phyloP scores from a whole-genome alignment of 768 basidiomycete genomes.

The Lentinula lateritia region DNA sequence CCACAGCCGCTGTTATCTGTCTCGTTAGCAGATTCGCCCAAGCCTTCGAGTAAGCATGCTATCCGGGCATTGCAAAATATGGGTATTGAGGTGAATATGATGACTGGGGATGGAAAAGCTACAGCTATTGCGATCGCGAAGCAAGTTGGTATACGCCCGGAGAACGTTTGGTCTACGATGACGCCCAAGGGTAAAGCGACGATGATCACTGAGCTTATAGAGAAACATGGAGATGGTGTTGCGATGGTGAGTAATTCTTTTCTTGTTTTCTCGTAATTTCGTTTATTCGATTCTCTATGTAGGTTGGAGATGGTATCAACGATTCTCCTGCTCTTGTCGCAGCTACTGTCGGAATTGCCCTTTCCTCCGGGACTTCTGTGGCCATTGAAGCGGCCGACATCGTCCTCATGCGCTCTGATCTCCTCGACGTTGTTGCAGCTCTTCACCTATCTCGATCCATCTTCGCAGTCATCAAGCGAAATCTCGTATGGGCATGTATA shows the following conservation, averaged over 20 bases:
- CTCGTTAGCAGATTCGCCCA: constrained; percentile 83
- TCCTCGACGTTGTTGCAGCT: constrained; percentile 96
- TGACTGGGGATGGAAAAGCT: constrained; percentile 86
- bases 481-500: constrained; percentile 93
- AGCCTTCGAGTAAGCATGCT: constrained; percentile 78
- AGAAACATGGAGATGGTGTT: constrained; percentile 64
- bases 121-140: constrained; percentile 88
- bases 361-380: constrained; percentile 94
- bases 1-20: constrained; percentile 70
- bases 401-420: constrained; percentile 94
- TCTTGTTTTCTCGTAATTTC: background rate
- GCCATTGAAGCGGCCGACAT: constrained; percentile 98
- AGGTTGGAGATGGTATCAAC: constrained; percentile 99
- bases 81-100: constrained; percentile 90
- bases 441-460: constrained; percentile 86
- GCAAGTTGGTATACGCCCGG: constrained; percentile 80
- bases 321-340: constrained; percentile 97
- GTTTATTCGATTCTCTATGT: background rate
- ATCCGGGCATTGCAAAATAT: constrained; percentile 76
- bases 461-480: constrained; percentile 85
- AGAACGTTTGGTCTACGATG: constrained; percentile 87
- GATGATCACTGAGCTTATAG: constrained; percentile 75
- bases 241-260: constrained; percentile 68
- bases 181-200: constrained; percentile 94
- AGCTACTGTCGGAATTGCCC: constrained; percentile 92